Percentiles rank a stretch among this genome's conserved stretches.
Conservation (phyloP, 352 stramenopile genomes). For the Globisporangium uncinulatum region DNA sequence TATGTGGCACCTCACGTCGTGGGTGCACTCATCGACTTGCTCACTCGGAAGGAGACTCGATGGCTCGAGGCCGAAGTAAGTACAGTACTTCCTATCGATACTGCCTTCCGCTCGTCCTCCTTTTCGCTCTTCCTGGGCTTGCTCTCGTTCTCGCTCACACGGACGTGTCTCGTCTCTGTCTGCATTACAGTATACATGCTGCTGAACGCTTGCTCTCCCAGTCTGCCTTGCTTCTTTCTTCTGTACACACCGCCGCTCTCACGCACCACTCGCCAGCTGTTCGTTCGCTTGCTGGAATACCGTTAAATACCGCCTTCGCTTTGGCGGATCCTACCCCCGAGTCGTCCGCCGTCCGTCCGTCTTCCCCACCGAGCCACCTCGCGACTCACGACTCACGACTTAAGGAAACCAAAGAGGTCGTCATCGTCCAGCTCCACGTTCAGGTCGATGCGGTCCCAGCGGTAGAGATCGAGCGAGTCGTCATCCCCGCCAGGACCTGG, state of each 20-base stretch:
- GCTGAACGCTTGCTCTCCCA: no score
- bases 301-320: not conserved
- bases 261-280: not conserved
- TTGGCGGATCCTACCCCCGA: not conserved
- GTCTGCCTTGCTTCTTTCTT: not conserved
- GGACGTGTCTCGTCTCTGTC: no score
- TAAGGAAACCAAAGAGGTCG: slow-evolving; percentile 84
- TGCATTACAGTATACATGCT: no score
- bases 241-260: not conserved
- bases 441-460: slow-evolving; percentile 77
- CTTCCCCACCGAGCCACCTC: slow-evolving; percentile 19
- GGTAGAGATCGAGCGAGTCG: slow-evolving; percentile 66
- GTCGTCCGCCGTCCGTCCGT: not conserved
- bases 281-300: not conserved
- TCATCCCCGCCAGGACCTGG: slow-evolving; percentile 13
- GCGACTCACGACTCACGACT: slow-evolving; percentile 82
- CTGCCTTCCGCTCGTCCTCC: no score
- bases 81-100: no score
- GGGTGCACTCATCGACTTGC: not conserved
- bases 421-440: slow-evolving; percentile 82
- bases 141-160: no score
- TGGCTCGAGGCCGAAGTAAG: no score
- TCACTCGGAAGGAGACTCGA: no score
- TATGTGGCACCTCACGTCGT: no score
- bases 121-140: no score